Base-by-base conservation (phyloP, 2,329 filamentous ascomycete genomes). In the Tolypocladium pustulatum region DNA sequence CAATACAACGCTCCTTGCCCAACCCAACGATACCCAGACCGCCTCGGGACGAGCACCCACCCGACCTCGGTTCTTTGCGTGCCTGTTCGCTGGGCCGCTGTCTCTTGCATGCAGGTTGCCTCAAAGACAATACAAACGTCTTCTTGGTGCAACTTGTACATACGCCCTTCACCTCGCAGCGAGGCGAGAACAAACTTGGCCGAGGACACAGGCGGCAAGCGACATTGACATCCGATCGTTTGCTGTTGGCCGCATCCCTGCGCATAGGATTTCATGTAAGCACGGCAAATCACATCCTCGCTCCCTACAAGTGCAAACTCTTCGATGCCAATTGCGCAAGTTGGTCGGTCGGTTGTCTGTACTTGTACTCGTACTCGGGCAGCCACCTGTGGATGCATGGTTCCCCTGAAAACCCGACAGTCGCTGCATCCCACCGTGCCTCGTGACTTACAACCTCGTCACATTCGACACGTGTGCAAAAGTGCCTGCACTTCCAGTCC, bases 1-100 rank as follows among this genome's bases (percentile, higher is more conserved):
- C 36, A 5, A 57, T 55, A 46, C 53, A n/a, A 55, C 55, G 54
- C 41, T 59, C 59, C 53, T 59, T 57, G 53, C 41, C 46, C 22
- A 20, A 3, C 41, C 2, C 27, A n/a, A 32, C 36, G 6, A 55
- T 20, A 9, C 13, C 25, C 37, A 15, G n/a, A 20, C 25, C 34
- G 53, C 36, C 37, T 25, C n/a, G 0, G n/a, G 53, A 38, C 53
- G n/a, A 55, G 15, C 53, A 40, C 43, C 34, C 43, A 40, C 27
- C 55, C 34, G 34, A 52, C 37, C n/a, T 27, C 41, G 27, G 27
- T 38, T 36, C 25, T 22, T 53, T 36, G 30, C 30, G 13, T 57
- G 27, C 34, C 41, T 57, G 32, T 34, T 36, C 34, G 15, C 25
- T 15, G 41, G 43, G 32, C 43, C 25, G 32, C 36, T 13, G n/a